Evolutionary conservation across 495 filamentous ascomycete species (phyloP), one percentile per base, ranked within the genome.

Genomic region (Penicillium angulare): DNA sequence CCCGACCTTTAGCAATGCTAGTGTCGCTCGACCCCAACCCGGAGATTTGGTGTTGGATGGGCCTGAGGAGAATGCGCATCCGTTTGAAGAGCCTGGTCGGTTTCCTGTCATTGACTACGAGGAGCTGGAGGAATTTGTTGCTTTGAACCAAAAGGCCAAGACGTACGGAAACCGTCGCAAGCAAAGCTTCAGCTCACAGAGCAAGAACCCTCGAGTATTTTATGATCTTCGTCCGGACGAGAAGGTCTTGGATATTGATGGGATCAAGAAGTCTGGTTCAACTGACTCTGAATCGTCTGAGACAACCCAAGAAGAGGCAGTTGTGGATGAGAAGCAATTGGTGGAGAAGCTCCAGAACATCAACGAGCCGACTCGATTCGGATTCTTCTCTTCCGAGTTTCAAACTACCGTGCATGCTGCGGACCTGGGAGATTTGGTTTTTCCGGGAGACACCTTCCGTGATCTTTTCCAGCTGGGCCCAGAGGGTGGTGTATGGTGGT

Each of bases 301-400:
- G 31, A 18, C 39, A 34, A 44, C 18, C 27, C 50, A 16, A 46
- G 69, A 17, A 64, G 72, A 52, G 13, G 38, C 50, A 13, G 43
- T 59, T 9, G 17, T 71, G 7, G 55, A 72, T 41, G 67, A 69
- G 49, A 69, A 66, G 57, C 62, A 57, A 18, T 46, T 60, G 15
- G 53, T 73, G 3, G 56, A 67, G 21, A 63, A 59, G 0, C 56
- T 69, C 22, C 71, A 65, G 49, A 77, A 72, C 31, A 68, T 66
- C 35, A 76, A 73, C 52, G 82, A 88, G 51, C 82, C 79, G 13
- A 89, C 83, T 65, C 84, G 92, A 0, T 97, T 93, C 67, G 92
- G 89, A 49, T 97, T 97, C 69, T 98, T 98, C 69, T 96, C 90
- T 0, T 96, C 95, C 0, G 88, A 92, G 26, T 85, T 88, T 59